Base-by-base conservation (phyloP, 805 yeast genomes). In the Kazachstania africana region DNA sequence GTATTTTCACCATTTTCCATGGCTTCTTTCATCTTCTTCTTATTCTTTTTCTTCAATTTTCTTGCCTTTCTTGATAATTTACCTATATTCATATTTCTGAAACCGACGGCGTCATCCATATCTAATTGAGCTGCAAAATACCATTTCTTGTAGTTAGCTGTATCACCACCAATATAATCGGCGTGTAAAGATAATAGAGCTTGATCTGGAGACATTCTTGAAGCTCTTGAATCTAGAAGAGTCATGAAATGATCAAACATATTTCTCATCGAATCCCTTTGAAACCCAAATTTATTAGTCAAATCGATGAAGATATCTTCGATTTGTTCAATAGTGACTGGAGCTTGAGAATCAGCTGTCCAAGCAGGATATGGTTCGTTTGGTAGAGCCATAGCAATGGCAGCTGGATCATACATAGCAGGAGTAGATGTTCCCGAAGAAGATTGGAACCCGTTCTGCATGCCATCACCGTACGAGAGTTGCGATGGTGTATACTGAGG, bases 351-450 rank as follows among this genome's bases (percentile, higher is more conserved):
- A 59, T 91, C 97, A 28, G 94, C 94, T 16, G 95, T 82, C 98
- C 98, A 91, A 31, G 98, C 97, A 27, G 99, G 98, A 58, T 88
- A 91, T 21, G 98, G 99, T 58, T 91, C 91, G 27, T 85, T 74
- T 47, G 94, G 68, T 62, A 78, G 46, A 55, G 83, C 78, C 67
- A 76, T 62, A 50, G 81, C 62, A 53, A 73, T 57, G 50, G 75
- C 60, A 6, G 75, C 63, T 21, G 80, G 78, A 47, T 75, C 78
- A 48, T 72, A 63, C 35, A 75, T 74, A 25, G 91, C 93, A 14
- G 98, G 97, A 26, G 98, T 91, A 2, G 95, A 83, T 26, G 95
- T 83, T 39, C 96, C 96, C 9, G 93, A 77, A 1, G 91, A 79
- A 50, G 91, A 72, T 51, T 79, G 79, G 23, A 27, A 26, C 26